Evolutionary conservation across 768 basidiomycete species (phyloP).

Genomic region (Lactifluus volemus): DNA sequence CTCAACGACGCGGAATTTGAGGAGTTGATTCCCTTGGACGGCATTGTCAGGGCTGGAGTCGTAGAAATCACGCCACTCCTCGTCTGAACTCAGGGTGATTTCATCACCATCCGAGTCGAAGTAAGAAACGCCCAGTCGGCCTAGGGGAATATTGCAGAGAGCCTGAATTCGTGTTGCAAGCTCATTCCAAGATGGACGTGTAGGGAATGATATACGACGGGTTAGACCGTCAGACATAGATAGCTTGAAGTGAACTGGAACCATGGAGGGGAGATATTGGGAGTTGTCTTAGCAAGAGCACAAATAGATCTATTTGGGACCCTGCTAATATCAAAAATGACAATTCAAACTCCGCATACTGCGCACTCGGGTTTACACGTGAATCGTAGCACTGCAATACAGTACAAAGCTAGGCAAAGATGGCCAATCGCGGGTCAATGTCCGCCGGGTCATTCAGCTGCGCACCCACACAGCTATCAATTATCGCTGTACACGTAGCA

Average conservation of each 20-base stretch:
- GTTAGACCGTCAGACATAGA: conserved; percentile 40
- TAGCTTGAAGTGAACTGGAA: conserved; percentile 57
- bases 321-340: neutral
- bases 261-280: conserved; percentile 28
- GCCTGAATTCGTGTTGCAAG: conserved; percentile 49
- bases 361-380: neutral
- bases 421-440: conserved; percentile 55
- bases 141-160: conserved; percentile 48
- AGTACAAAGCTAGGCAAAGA: conserved; percentile 42
- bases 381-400: neutral
- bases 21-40: conserved; percentile 22
- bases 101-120: conserved; percentile 65
- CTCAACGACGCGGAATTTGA: conserved; percentile 61
- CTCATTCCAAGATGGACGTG: conserved; percentile 44
- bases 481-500: neutral
- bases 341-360: conserved; percentile 18
- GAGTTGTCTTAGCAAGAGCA: neutral
- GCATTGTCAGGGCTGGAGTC: conserved; percentile 21
- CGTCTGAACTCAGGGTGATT: conserved; percentile 67
- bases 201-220: conserved; percentile 48
- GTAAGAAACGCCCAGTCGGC: conserved; percentile 61
- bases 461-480: conserved; percentile 9
- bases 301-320: neutral
- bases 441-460: conserved; percentile 66
- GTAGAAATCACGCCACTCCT: conserved; percentile 73